A percentile compares a stretch with the other conserved stretches of the same genome.
phyloP scores from a whole-genome alignment of 495 filamentous ascomycete species.

The Xylaria bambusicola region DNA sequence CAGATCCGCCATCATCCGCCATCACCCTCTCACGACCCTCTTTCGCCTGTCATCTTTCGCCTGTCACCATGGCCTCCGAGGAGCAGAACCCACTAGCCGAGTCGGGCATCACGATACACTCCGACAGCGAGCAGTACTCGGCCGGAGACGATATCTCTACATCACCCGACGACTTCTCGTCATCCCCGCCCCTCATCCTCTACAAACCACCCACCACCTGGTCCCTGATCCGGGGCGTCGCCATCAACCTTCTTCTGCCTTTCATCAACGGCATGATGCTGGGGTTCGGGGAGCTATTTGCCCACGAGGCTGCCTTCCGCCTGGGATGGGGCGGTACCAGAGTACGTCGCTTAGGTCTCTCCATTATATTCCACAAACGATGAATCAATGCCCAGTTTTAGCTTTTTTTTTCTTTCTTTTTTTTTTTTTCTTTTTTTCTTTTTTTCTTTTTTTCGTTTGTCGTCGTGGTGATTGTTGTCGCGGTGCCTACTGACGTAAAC shows the following conservation, averaged over 20 bases:
- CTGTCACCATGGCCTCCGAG: constrained; percentile 44
- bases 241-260: constrained; percentile 91
- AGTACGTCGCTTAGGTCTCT: too few species aligned
- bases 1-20: too few species aligned
- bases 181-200: constrained; percentile 76
- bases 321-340: constrained; percentile 92
- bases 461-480: neutral
- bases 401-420: too few species aligned
- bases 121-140: constrained; percentile 88
- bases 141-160: constrained; percentile 63
- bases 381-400: too few species aligned
- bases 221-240: constrained; percentile 81
- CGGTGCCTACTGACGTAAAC: neutral
- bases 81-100: constrained; percentile 66
- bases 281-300: constrained; percentile 93
- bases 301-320: constrained; percentile 90
- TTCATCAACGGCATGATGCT: constrained; percentile 99
- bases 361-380: neutral
- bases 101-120: constrained; percentile 81
- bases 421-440: too few species aligned
- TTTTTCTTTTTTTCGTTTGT: too few species aligned
- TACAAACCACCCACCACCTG: constrained; percentile 87
- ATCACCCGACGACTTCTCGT: constrained; percentile 62
- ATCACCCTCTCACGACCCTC: neutral
- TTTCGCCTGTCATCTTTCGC: neutral